Evolutionary conservation across 1,284 basidiomycete genomes (phyloP).

Genomic region (Ustilago loliicola): DNA sequence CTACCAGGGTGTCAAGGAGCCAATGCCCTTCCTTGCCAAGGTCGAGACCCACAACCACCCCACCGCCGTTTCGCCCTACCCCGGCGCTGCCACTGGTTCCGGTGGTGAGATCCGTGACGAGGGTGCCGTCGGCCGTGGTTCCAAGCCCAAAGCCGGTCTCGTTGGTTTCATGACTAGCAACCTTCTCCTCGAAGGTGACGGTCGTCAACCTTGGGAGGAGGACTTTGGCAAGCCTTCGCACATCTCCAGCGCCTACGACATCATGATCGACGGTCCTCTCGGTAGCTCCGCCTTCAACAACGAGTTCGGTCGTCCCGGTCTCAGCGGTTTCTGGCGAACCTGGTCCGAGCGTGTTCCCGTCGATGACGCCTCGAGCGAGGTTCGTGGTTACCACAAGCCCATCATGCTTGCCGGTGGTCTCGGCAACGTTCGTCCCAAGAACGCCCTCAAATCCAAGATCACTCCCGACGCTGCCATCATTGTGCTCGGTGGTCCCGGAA

Average conservation of each 20-base stretch:
- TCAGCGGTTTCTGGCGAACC: conserved; percentile 73
- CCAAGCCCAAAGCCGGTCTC: conserved; percentile 95
- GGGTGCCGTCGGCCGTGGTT: conserved; percentile 93
- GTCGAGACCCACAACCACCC: conserved; percentile 99
- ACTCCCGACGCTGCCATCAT: conserved; percentile 74
- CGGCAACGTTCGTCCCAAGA: conserved; percentile 80
- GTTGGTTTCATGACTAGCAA: conserved; percentile 96
- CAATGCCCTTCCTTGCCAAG: conserved; percentile 94
- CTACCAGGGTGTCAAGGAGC: conserved; percentile 59
- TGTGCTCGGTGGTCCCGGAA: conserved; percentile 95
- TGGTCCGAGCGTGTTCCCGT: conserved; percentile 64
- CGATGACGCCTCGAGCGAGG: conserved; percentile 72
- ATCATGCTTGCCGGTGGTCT: conserved; percentile 99
- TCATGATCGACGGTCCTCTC: conserved; percentile 96
- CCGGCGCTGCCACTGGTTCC: conserved; percentile 96
- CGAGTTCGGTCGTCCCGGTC: conserved; percentile 92
- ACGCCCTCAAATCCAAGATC: conserved; percentile 66
- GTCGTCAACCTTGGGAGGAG: conserved; percentile 65
- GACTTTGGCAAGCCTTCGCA: conserved; percentile 85
- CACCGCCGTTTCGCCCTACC: conserved; percentile 96
- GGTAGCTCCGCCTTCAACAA: conserved; percentile 98
- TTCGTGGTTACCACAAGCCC: conserved; percentile 98
- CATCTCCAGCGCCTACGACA: conserved; percentile 92
- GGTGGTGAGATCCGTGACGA: conserved; percentile 99
- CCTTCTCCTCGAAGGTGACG: conserved; percentile 72